Evolutionary conservation across 2,329 filamentous ascomycete genomes (phyloP).

Genomic region (Fusarium haematococcum): DNA sequence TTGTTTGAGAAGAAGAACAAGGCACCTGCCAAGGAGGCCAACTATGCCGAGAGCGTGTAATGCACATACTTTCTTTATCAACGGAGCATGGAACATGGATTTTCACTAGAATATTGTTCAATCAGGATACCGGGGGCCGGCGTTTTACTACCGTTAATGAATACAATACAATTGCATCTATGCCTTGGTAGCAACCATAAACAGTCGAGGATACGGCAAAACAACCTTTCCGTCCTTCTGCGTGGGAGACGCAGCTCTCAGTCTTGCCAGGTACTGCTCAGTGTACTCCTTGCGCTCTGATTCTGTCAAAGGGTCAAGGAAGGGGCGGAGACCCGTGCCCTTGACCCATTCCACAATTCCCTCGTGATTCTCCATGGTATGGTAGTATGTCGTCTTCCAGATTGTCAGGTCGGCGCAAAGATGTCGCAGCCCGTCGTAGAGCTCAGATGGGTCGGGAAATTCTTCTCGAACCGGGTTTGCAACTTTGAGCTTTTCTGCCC

Average conservation of each 20-base stretch:
- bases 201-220: constrained; percentile 66
- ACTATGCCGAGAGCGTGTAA: constrained; percentile 48
- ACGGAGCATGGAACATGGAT: not conserved
- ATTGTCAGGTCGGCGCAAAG: constrained; percentile 59
- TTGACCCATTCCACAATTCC: constrained; percentile 71
- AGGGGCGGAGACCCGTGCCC: constrained; percentile 67
- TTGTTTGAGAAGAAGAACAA: constrained; percentile 51
- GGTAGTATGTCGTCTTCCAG: constrained; percentile 67
- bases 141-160: not conserved
- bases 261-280: constrained; percentile 56
- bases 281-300: constrained; percentile 58
- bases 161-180: constrained; percentile 1
- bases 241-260: constrained; percentile 58
- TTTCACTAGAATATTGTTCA: not conserved
- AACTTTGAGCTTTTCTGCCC: constrained; percentile 46
- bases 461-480: constrained; percentile 57
- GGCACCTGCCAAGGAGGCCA: constrained; percentile 39
- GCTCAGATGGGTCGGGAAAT: constrained; percentile 59
- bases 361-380: constrained; percentile 59
- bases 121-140: not conserved
- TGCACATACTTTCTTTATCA: not conserved
- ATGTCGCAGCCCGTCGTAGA: constrained; percentile 62
- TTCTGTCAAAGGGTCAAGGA: constrained; percentile 58
- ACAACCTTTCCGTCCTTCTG: constrained; percentile 64
- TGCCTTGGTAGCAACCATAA: constrained; percentile 59